Evolutionary conservation across 1,284 basidiomycete species (phyloP).

Genomic region (Xerocomus minutiporus): DNA sequence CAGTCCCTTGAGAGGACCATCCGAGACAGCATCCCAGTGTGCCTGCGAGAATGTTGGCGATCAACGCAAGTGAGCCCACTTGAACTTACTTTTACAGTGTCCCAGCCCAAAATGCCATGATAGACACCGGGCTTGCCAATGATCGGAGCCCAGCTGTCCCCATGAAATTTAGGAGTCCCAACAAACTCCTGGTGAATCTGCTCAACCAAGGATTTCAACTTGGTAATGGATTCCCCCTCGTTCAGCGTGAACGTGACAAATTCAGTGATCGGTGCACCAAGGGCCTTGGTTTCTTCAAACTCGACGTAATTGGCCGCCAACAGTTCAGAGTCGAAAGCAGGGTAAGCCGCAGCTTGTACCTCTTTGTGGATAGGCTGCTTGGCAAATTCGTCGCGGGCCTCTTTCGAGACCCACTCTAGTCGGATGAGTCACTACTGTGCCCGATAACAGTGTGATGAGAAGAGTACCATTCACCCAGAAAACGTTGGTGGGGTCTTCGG

Average conservation of each 20-base stretch:
- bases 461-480: conserved; percentile 31
- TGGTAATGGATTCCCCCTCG: conserved; percentile 13
- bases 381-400: conserved; percentile 12
- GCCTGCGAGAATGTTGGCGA: conserved; percentile 20
- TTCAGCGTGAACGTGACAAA: conserved; percentile 34
- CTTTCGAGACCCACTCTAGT: conserved; percentile 28
- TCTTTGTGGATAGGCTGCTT: conserved; percentile 9
- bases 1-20: conserved; percentile 24
- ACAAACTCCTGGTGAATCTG: conserved; percentile 20
- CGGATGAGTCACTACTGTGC: conserved; percentile 7
- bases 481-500: conserved; percentile 23
- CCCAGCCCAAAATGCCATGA: conserved; percentile 33
- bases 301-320: conserved; percentile 13
- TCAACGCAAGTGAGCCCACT: neutral
- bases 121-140: conserved; percentile 19
- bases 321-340: conserved; percentile 19
- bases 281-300: conserved; percentile 22
- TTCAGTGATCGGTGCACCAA: conserved; percentile 30
- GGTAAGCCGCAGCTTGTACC: conserved; percentile 3
- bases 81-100: conserved; percentile 26
- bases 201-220: conserved; percentile 23
- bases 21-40: conserved; percentile 29
- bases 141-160: conserved; percentile 31
- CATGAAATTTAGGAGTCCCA: conserved; percentile 24
- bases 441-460: neutral